Conservation (phyloP, 2,329 filamentous ascomycete species). For the Diaporthe sp. region DNA sequence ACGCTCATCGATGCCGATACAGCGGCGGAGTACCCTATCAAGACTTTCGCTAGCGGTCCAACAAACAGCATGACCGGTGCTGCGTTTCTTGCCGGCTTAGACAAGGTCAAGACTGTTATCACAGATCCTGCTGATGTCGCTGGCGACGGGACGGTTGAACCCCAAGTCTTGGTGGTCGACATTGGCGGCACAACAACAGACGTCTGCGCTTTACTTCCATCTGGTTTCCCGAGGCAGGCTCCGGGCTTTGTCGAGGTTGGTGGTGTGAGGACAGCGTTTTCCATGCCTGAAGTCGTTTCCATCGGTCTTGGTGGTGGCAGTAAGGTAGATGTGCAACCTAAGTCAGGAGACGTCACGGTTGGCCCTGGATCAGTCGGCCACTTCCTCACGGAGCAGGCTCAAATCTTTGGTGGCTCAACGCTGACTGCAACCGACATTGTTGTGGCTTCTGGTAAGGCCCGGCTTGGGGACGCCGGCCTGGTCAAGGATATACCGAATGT, state of each 20-base stretch:
- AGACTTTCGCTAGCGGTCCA: background rate
- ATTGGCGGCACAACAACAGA: constrained; percentile 72
- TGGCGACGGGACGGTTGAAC: constrained; percentile 57
- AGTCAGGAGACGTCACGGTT: background rate
- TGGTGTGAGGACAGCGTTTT: constrained; percentile 53
- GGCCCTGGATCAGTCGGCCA: background rate
- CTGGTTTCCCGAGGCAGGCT: constrained; percentile 69
- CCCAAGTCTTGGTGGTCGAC: constrained; percentile 62
- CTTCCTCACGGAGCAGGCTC: background rate
- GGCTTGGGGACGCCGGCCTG: background rate
- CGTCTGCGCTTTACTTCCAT: constrained; percentile 66
- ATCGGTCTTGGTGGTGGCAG: background rate
- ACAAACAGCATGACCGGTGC: background rate
- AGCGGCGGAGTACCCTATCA: background rate
- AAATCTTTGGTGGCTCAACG: background rate
- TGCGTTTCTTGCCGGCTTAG: background rate
- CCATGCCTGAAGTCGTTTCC: background rate
- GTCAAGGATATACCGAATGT: background rate
- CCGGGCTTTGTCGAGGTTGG: constrained; percentile 67
- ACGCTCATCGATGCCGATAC: background rate
- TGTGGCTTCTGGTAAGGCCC: background rate
- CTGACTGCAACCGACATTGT: background rate
- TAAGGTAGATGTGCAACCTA: background rate
- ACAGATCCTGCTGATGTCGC: background rate
- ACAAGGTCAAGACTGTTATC: background rate